Base-by-base conservation (phyloP, 1,284 basidiomycete species). In the Rhizoctonia solani region DNA sequence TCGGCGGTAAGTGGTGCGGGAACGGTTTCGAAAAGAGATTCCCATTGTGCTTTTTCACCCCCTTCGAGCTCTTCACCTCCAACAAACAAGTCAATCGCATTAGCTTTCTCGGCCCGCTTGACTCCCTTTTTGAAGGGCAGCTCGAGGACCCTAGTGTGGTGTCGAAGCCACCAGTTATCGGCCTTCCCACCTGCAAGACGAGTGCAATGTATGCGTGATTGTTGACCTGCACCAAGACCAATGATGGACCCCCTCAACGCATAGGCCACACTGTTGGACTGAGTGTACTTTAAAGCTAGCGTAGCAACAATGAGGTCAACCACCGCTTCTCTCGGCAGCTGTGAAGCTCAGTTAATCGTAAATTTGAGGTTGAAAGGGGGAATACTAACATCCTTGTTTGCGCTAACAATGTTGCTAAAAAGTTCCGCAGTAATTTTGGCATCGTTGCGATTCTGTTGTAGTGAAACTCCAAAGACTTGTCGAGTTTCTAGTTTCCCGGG, bases 161-260 rank as follows among this genome's bases (percentile, higher is more conserved):
- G 95, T 39, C 96, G 89, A 68, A 98, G 84, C 96, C 97, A 99
- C 95, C 96, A 99, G 74, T 95, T 87, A 81, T 99, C 97, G n/a
- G 95, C 95, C 81, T 99, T 99, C 71, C 88, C 87, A 11, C 97
- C 96, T 0, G 97, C 97, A 52, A 99, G 87, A 56, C 97, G 91
- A 21, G 96, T 99, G 81, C 97, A 99, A 82, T 99, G 97, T 76
- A 99, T 99, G 67, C 96, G 92, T 8, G 95, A 98, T 78, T 99
- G 97, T 77, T 99, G 96, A 14, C 97, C 96, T 0, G 97, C 97
- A 58, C 96, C 96, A 55, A 98, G 89, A 67, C 97, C 97, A 74
- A 99, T 87, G 76, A 98, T 90, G 34, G 94, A 88, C 39, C 96
- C 97, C 75, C 89, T 89, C 74, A 90, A 89, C 1, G 96, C 94